phyloP scores from a whole-genome alignment of 331 rosid genomes.

The Pyracantha coccinea region DNA sequence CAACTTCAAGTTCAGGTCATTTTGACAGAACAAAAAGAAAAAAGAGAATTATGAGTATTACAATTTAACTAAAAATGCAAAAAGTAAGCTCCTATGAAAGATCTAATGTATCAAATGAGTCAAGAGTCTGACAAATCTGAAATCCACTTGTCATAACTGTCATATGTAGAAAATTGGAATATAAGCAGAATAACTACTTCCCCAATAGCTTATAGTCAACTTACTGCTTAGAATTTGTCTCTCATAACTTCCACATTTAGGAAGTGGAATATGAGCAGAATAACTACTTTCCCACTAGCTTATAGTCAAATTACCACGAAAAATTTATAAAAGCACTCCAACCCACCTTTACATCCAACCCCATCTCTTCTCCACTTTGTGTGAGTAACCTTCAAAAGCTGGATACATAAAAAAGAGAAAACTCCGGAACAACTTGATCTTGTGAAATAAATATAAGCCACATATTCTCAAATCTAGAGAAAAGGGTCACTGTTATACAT shows the following conservation, averaged over 20 bases:
- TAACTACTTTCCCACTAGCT: not conserved
- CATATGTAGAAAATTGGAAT: not conserved
- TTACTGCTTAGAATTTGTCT: not conserved
- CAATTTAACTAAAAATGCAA: not conserved
- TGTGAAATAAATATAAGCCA: not conserved
- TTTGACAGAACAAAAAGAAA: not conserved
- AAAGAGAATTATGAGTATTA: not conserved
- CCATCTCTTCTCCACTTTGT: not conserved
- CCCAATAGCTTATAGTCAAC: not conserved
- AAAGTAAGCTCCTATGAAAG: not conserved
- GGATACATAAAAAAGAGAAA: not conserved
- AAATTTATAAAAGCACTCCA: not conserved
- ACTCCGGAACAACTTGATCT: not conserved
- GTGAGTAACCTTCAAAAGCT: not conserved
- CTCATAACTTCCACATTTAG: not conserved
- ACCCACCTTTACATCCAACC: not conserved
- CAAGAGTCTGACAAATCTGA: not conserved
- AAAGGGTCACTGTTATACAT: not conserved
- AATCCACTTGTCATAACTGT: not conserved
- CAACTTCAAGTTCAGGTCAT: not conserved
- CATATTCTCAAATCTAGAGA: not conserved
- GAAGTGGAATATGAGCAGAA: not conserved
- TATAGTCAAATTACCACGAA: not conserved
- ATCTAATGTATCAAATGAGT: not conserved
- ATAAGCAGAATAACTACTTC: not conserved